Evolutionary conservation across 768 basidiomycete genomes (phyloP).

Genomic region (Amanita rimosa): DNA sequence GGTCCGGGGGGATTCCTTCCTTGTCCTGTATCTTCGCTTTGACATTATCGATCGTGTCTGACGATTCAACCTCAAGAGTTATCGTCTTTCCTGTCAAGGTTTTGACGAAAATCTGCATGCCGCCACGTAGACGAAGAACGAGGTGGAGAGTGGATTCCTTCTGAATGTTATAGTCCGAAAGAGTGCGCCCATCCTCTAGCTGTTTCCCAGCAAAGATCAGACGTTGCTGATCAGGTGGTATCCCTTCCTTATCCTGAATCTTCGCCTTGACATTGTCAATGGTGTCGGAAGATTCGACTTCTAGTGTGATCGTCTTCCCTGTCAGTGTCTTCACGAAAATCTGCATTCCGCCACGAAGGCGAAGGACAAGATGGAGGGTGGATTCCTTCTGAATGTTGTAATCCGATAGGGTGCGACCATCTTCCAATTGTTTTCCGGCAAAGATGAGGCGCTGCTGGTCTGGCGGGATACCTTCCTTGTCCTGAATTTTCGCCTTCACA

Average conservation of each 20-base stretch:
- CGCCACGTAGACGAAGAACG: conserved; percentile 86
- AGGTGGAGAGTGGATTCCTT: conserved; percentile 89
- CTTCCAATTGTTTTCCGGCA: conserved; percentile 77
- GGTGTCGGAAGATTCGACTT: conserved; percentile 71
- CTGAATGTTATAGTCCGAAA: conserved; percentile 89
- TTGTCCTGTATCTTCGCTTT: conserved; percentile 93
- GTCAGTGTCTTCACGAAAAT: conserved; percentile 86
- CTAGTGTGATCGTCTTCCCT: conserved; percentile 83
- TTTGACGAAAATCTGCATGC: conserved; percentile 81
- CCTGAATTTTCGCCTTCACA: conserved; percentile 77
- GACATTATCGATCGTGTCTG: conserved; percentile 81
- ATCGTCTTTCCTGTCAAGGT: conserved; percentile 85
- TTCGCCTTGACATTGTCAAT: conserved; percentile 75
- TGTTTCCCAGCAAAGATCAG: conserved; percentile 97
- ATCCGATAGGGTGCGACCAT: conserved; percentile 64
- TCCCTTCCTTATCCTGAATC: conserved; percentile 77
- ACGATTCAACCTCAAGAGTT: conserved; percentile 82
- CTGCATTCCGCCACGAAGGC: conserved; percentile 53
- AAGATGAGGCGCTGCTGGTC: conserved; percentile 76
- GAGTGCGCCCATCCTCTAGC: conserved; percentile 86
- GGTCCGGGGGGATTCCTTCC: conserved; percentile 75
- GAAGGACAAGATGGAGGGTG: conserved; percentile 45
- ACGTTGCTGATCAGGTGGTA: conserved; percentile 86
- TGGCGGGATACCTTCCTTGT: conserved; percentile 75
- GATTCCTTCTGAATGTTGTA: conserved; percentile 62